These are phyloP conservation scores for Mortierella sp. DNA, from an alignment of 371 early-diverging fungal genomes.

Conservation along the genomic window DNA sequence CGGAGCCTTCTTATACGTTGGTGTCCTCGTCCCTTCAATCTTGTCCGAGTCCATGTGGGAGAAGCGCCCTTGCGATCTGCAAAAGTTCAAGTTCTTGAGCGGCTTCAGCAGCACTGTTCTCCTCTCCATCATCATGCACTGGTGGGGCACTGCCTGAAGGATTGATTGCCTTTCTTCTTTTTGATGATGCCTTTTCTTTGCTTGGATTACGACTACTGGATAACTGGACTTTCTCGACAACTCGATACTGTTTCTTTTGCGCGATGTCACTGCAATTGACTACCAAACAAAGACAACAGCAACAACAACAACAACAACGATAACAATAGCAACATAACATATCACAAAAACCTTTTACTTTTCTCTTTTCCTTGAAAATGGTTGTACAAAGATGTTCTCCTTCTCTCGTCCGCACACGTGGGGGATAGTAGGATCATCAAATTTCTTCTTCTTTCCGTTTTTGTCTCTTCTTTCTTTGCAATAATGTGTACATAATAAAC, in stretches of 20 bases:
- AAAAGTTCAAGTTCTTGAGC: slow-evolving; percentile 55
- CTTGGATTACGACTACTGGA: neutral
- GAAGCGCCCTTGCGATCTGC: slow-evolving; percentile 48
- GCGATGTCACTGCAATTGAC: neutral
- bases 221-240: neutral
- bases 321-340: neutral
- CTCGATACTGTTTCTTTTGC: neutral
- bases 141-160: slow-evolving; percentile 55
- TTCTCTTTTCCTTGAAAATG: neutral
- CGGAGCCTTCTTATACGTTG: slow-evolving; percentile 51
- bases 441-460: neutral
- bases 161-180: neutral
- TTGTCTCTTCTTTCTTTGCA: neutral
- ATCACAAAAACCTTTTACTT: neutral
- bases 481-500: neutral
- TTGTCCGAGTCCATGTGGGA: slow-evolving; percentile 56
- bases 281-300: neutral
- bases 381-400: neutral
- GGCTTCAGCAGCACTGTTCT: slow-evolving; percentile 47
- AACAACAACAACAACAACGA: neutral
- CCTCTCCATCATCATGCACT: slow-evolving; percentile 45
- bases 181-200: neutral
- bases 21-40: slow-evolving; percentile 35
- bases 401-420: neutral
- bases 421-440: neutral